phyloP scores from a whole-genome alignment of 2,329 filamentous ascomycete genomes.

The Claviceps lovelessii region DNA sequence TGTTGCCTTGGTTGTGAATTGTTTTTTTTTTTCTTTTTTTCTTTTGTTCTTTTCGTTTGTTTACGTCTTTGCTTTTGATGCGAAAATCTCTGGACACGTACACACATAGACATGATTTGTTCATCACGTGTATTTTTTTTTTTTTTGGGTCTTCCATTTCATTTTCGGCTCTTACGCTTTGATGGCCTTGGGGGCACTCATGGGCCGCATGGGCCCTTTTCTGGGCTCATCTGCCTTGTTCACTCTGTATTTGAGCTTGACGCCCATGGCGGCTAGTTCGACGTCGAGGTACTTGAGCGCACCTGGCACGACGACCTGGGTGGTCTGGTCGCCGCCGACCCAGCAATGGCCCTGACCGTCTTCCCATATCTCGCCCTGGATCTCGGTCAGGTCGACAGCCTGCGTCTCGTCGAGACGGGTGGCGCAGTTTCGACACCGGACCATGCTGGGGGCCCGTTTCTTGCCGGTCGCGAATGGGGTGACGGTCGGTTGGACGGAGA shows the following conservation, averaged over 20 bases:
- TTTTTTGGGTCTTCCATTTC: background rate
- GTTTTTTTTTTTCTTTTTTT: no score
- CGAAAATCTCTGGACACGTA: background rate
- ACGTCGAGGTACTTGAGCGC: conserved; percentile 89
- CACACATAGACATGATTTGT: background rate
- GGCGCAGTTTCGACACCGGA: conserved; percentile 70
- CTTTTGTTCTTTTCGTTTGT: no score
- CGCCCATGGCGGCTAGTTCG: conserved; percentile 89
- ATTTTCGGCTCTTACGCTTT: conserved; percentile 1
- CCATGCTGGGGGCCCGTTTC: conserved; percentile 51
- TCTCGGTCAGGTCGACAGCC: conserved; percentile 38
- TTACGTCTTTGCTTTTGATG: no score
- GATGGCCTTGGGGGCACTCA: conserved; percentile 11
- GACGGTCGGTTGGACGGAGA: conserved; percentile 72
- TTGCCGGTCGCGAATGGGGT: conserved; percentile 45
- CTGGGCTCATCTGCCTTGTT: conserved; percentile 50
- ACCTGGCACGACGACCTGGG: conserved; percentile 80
- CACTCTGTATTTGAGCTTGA: conserved; percentile 72
- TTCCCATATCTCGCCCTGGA: conserved; percentile 73
- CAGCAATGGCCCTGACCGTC: conserved; percentile 75
- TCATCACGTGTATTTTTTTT: background rate
- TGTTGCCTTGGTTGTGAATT: no score
- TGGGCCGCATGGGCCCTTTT: conserved; percentile 34
- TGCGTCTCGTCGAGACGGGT: conserved; percentile 42
- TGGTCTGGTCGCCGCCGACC: conserved; percentile 80